Evolutionary conservation across 2,329 filamentous ascomycete species (phyloP).

Genomic region (Colletotrichum falcatum): DNA sequence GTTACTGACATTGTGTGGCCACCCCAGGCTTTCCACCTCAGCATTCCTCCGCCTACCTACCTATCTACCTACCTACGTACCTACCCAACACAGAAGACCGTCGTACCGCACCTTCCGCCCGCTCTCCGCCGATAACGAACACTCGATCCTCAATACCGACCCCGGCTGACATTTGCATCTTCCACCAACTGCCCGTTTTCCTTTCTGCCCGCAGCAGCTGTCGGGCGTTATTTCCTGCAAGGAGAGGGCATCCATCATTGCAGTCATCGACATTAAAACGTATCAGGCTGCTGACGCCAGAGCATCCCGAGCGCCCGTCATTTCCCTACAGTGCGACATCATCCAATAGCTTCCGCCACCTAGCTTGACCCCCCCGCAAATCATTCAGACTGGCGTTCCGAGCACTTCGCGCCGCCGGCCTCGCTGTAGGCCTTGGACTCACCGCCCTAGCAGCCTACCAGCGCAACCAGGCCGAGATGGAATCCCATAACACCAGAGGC

Average conservation of each 20-base stretch:
- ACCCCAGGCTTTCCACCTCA: slow-evolving; percentile 12
- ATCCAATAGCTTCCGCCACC: slow-evolving; percentile 1
- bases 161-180: slow-evolving; percentile 25
- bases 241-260: background rate
- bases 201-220: background rate
- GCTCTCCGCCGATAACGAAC: slow-evolving; percentile 34
- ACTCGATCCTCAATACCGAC: slow-evolving; percentile 12
- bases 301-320: slow-evolving; percentile 9
- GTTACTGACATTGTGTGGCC: slow-evolving; percentile 10
- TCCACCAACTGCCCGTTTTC: slow-evolving; percentile 14
- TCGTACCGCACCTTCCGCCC: slow-evolving; percentile 24
- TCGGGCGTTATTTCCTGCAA: background rate
- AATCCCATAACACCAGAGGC: slow-evolving; percentile 45
- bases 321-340: background rate
- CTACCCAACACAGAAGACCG: slow-evolving; percentile 15
- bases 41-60: background rate
- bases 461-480: slow-evolving; percentile 59
- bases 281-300: background rate
- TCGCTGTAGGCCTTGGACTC: slow-evolving; percentile 69
- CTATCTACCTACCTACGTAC: background rate
- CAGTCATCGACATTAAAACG: too few species aligned
- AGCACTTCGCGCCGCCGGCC: slow-evolving; percentile 64
- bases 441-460: slow-evolving; percentile 68
- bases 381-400: slow-evolving; percentile 66
- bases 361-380: slow-evolving; percentile 18